phyloP scores from a whole-genome alignment of 2,329 filamentous ascomycete genomes.

The Alternaria alternata region DNA sequence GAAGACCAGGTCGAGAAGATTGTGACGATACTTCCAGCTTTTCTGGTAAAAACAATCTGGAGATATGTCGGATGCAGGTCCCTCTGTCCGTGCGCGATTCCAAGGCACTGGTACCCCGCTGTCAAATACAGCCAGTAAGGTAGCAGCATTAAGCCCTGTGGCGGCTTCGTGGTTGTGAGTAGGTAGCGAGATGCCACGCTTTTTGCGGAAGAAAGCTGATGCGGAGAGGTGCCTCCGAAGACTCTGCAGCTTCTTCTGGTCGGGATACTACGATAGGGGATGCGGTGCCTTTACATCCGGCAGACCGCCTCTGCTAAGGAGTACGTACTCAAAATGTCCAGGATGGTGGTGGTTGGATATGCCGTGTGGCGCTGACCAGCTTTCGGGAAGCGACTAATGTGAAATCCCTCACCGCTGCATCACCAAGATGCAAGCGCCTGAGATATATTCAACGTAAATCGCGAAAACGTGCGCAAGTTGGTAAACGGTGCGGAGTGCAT shows the following conservation, averaged over 20 bases:
- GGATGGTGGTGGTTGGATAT: constrained; percentile 17
- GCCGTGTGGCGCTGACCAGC: constrained; percentile 10
- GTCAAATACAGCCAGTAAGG: constrained; percentile 19
- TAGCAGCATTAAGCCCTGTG: constrained; percentile 18
- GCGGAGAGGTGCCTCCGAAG: constrained; percentile 29
- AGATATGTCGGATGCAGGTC: constrained; percentile 30
- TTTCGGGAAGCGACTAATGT: constrained; percentile 10
- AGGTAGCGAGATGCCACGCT: constrained; percentile 18
- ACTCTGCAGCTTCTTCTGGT: constrained; percentile 32
- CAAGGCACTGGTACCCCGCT: constrained; percentile 13
- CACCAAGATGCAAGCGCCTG: constrained; percentile 10
- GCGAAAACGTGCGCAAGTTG: constrained; percentile 6
- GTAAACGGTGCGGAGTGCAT: background rate
- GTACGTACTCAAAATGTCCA: constrained; percentile 10
- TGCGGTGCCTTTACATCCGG: constrained; percentile 30
- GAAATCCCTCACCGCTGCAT: constrained; percentile 27
- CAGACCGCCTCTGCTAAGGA: constrained; percentile 29
- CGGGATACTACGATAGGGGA: constrained; percentile 25
- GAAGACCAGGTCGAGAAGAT: background rate
- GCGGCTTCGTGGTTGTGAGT: constrained; percentile 27
- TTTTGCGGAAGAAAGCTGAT: constrained; percentile 17
- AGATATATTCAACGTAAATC: constrained; percentile 9
- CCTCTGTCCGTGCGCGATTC: constrained; percentile 22
- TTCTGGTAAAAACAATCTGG: constrained; percentile 2
- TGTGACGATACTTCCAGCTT: background rate